A percentile compares a stretch with the other conserved stretches of the same genome.
phyloP scores from a whole-genome alignment of 78 protist species.

The Polysphondylium violaceum region DNA sequence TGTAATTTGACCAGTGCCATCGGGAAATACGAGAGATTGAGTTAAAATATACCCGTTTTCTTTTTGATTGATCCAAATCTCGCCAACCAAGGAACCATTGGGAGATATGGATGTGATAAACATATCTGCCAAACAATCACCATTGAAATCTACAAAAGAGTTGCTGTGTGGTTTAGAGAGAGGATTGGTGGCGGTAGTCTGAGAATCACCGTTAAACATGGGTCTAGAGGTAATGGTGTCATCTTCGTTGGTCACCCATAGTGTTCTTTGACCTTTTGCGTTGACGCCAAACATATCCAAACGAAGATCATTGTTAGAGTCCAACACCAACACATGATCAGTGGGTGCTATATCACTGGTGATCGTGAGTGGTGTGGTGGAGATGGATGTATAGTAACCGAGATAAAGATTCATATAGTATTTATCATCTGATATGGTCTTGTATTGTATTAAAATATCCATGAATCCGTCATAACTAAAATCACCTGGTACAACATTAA shows the following conservation, averaged over 20 bases:
- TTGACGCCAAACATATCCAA: slow-evolving; percentile 49
- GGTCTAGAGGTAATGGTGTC: not conserved
- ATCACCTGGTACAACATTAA: slow-evolving; percentile 68
- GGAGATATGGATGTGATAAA: slow-evolving; percentile 18
- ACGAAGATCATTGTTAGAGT: slow-evolving; percentile 63
- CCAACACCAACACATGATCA: slow-evolving; percentile 61
- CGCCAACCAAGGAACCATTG: slow-evolving; percentile 24
- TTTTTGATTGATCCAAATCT: slow-evolving; percentile 76
- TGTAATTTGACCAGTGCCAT: slow-evolving; percentile 80
- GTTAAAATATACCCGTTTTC: slow-evolving; percentile 14
- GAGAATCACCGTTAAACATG: too few species aligned
- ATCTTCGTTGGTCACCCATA: slow-evolving; percentile 46
- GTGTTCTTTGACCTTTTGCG: slow-evolving; percentile 14
- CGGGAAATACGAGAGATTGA: slow-evolving; percentile 28
- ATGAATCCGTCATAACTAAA: slow-evolving; percentile 67
- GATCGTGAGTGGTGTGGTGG: not conserved
- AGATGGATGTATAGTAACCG: slow-evolving; percentile 10
- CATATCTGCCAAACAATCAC: slow-evolving; percentile 86
- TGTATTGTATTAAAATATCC: slow-evolving; percentile 69
- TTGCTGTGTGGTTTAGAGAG: slow-evolving; percentile 35
- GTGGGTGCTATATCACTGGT: not conserved
- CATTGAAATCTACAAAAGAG: slow-evolving; percentile 81
- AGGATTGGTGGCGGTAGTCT: not conserved
- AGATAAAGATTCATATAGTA: slow-evolving; percentile 4
- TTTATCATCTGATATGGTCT: not conserved